Conservation (phyloP, 148 eudicot species). For the Vaccinium darrowii region DNA sequence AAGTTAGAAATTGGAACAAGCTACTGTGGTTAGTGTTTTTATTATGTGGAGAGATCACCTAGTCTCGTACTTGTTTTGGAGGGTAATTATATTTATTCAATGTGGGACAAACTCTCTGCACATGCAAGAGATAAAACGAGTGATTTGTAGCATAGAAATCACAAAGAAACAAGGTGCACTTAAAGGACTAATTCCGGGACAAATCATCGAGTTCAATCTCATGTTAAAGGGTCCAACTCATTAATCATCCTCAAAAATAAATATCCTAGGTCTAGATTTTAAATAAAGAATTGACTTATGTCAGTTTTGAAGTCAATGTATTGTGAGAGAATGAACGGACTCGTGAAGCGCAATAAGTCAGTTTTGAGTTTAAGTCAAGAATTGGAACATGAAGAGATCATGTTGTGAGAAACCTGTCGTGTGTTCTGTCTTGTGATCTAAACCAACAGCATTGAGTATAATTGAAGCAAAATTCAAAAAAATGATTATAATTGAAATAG, state of each 20-base stretch:
- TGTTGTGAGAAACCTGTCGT: no score
- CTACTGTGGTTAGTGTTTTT: not conserved
- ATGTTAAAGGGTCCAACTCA: not conserved
- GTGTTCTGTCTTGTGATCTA: no score
- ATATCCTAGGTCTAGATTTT: not conserved
- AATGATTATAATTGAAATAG: not conserved
- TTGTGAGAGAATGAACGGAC: no score
- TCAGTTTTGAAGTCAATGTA: no score
- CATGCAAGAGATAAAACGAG: not conserved
- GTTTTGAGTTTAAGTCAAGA: no score
- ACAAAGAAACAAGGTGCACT: not conserved
- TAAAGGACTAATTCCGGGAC: not conserved
- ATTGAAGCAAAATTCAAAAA: no score
- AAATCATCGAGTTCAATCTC: not conserved
- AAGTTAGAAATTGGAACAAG: no score
- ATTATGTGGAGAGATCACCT: not conserved
- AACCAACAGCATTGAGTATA: no score
- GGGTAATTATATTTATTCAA: not conserved
- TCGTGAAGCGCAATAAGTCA: no score
- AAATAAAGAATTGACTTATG: not conserved
- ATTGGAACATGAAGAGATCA: no score
- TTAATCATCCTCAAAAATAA: not conserved
- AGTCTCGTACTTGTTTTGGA: not conserved
- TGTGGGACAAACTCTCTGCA: not conserved
- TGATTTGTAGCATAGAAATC: not conserved